phyloP scores from a whole-genome alignment of 306 rosid genomes.

The Cyamopsis tetragonoloba region DNA sequence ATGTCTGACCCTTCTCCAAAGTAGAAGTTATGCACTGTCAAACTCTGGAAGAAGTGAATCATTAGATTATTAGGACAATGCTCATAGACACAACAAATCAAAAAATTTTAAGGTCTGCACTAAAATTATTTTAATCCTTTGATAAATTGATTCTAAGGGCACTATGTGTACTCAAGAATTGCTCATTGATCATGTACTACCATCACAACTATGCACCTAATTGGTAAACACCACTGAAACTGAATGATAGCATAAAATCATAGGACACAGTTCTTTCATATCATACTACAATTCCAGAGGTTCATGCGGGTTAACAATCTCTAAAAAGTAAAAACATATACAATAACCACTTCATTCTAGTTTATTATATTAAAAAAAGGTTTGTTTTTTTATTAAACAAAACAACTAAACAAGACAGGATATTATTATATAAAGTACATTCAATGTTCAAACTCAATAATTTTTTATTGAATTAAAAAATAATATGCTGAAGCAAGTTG shows the following conservation, averaged over 20 bases:
- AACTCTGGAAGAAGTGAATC: slow-evolving; percentile 45
- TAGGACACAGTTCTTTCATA: background rate
- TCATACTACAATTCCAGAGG: background rate
- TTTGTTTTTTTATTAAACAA: background rate
- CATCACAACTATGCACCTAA: background rate
- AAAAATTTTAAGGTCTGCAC: too few relatives aligned
- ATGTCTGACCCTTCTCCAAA: slow-evolving; percentile 74
- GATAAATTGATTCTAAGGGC: too few relatives aligned
- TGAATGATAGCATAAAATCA: background rate
- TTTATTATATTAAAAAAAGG: background rate
- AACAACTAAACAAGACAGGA: background rate
- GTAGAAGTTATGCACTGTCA: slow-evolving; percentile 71
- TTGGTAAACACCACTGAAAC: background rate
- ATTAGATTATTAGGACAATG: too few relatives aligned
- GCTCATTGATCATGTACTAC: too few relatives aligned
- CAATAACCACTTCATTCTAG: background rate
- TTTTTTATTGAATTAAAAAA: slow-evolving; percentile 5
- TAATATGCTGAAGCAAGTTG: background rate
- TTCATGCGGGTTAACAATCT: background rate
- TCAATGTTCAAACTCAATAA: background rate
- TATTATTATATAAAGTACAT: background rate
- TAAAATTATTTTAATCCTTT: too few relatives aligned
- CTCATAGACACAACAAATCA: too few relatives aligned
- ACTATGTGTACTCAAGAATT: too few relatives aligned
- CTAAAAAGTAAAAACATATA: background rate